Base-by-base conservation (phyloP, 768 basidiomycete species). In the Lyophyllum decastes region DNA sequence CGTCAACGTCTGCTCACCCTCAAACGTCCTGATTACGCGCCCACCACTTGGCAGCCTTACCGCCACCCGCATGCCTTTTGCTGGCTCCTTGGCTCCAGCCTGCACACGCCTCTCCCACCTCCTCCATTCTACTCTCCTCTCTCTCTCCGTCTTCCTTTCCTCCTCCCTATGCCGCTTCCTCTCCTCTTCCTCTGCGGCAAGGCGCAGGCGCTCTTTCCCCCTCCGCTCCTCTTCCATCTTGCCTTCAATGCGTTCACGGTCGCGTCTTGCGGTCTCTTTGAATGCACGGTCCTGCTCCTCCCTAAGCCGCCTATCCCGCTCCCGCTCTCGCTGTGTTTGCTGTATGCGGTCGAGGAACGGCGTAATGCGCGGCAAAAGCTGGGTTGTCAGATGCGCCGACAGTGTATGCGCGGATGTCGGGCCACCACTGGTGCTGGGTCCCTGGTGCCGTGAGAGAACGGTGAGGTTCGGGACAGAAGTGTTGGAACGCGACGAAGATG, bases 261-360 rank as follows among this genome's bases (percentile, higher is more conserved):
- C 95, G 5, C 82, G 73, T 35, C 76, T 67, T 1, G 84, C 87
- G 0, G 87, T 79, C 52, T 88, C 85, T 38, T 75, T 73, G 69
- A 92, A 93, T 1, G 92, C 91, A 9, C 82, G 78, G 64, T 96
- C 95, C 64, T 95, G 94, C 64, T 91, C 89, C 25, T 86, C 89
- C 12, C 94, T 81, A 19, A 94, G 66, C 19, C 77, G 72, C 12
- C 93, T 79, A 19, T 89, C 85, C 4, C 72, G 73, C 34, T 80
- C 78, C 1, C 76, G 73, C 21, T 61, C 88, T 73, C 66, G 84
- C 68, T 76, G 70, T 49, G 83, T 77, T 0, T 78, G 67, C 16
- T 76, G 81, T 52, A 92, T 76, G 17, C 88, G 82, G 9, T 77
- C 73, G 10, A 99, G 83, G 75, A 87, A 93, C 0, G 95, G 86